Evolutionary conservation across 192 early-diverging fungal species (phyloP), one percentile per base, ranked within the genome.

Genomic region (Coemansia sp.): DNA sequence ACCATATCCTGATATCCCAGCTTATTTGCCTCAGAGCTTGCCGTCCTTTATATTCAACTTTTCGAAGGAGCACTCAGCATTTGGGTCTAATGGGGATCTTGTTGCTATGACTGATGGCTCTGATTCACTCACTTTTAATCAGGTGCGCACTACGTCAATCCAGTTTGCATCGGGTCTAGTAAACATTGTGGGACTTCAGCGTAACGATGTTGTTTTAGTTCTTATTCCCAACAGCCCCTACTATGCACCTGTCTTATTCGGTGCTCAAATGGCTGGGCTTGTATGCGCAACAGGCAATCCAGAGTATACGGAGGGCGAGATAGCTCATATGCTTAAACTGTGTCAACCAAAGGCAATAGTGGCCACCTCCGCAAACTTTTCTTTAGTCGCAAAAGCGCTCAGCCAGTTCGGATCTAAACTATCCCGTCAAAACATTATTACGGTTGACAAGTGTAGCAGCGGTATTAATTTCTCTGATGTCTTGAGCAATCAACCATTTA

Each of bases 261-360:
- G 85, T 18, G 69, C 84, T 25, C 77, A 90, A 9, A 81, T 83
- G 59, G 82, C 83, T 7, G 84, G 89, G 24, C 82, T 83, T 17
- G 73, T 85, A 3, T 81, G 91, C n/a, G 87, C 90, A 2, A 85
- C 86, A 11, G 85, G 84, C 37, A 97, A 94, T 53, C 93, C 93
- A 30, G 81, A 80, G 7, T 97, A 97, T 72, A 91, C 85, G 7
- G 76, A 80, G 53, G 70, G 80, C 53, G 95, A 98, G 61, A 70
- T 94, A 7, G 82, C 86, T 4, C 83, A 89, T 61, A 91, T 94
- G 59, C 70, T 97, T 44, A 59, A 69, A 9, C 86, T 91, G 42
- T 85, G 87, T 7, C 66, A 80, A 19, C 89, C 92, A 37, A 81
- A 73, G 39, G 68, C 69, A n/a, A 66, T 95, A 9, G 75, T 96